Percentiles rank a stretch among this genome's conserved stretches.
phyloP scores from a whole-genome alignment of 2,329 filamentous ascomycete species.

The Verruconis gallopava region DNA sequence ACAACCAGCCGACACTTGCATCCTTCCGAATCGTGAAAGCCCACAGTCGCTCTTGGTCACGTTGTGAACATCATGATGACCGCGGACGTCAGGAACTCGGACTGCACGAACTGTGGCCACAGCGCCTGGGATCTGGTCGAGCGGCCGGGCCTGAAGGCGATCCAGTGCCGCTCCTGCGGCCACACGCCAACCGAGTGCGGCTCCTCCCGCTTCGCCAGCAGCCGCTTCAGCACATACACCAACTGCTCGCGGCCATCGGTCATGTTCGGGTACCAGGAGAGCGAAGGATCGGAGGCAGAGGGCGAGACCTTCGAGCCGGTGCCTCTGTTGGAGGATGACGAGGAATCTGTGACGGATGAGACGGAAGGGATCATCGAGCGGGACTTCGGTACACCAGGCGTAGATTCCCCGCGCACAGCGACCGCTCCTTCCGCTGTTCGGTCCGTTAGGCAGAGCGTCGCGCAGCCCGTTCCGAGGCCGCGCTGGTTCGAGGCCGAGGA shows the following conservation, averaged over 20 bases:
- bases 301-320: too few species aligned
- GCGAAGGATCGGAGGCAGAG: too few species aligned
- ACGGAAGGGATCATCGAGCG: constrained; percentile 3
- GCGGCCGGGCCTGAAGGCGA: background rate
- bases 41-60: too few species aligned
- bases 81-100: background rate
- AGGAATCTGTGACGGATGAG: background rate
- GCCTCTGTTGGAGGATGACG: background rate
- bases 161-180: constrained; percentile 4
- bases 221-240: too few species aligned
- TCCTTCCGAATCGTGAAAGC: too few species aligned
- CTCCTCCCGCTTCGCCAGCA: too few species aligned
- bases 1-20: too few species aligned
- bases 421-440: background rate
- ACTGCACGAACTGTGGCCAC: background rate
- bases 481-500: constrained; percentile 8
- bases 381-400: constrained; percentile 3
- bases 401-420: background rate
- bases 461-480: background rate
- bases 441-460: constrained; percentile 4
- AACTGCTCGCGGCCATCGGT: too few species aligned
- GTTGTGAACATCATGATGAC: too few species aligned
- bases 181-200: constrained; percentile 1
- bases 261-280: too few species aligned
- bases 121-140: background rate